A percentile compares a stretch with the other conserved stretches of the same genome.
Evolutionary conservation across 257 asterid genomes (phyloP).

Genomic region (Jasminum sambac): DNA sequence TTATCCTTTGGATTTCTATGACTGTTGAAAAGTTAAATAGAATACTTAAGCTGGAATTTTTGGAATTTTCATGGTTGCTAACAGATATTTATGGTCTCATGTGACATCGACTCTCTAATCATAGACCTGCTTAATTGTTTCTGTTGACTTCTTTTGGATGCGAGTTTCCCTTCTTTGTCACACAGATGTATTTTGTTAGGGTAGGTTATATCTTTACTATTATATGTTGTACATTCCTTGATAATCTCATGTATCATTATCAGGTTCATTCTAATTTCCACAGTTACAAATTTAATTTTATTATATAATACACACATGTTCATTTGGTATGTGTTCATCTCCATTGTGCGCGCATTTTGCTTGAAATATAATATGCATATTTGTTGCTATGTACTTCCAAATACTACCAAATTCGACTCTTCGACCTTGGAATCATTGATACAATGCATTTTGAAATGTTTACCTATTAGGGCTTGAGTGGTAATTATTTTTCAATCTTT

Average conservation of each 20-base stretch:
- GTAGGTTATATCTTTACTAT: neutral
- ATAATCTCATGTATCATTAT: neutral
- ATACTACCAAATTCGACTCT: neutral
- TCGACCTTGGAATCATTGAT: neutral
- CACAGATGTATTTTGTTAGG: neutral
- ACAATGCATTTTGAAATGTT: neutral
- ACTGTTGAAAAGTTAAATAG: neutral
- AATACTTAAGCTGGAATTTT: neutral
- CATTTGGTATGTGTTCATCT: neutral
- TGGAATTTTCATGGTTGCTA: neutral
- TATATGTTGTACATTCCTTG: neutral
- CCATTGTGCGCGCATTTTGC: neutral
- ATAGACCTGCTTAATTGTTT: neutral
- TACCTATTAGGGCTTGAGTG: neutral
- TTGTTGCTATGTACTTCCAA: neutral
- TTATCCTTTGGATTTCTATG: neutral
- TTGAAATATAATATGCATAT: neutral
- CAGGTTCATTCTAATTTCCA: neutral
- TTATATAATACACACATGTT: too few relatives aligned
- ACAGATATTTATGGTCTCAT: neutral
- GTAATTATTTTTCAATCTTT: too few relatives aligned
- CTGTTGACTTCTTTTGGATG: neutral
- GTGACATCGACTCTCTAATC: neutral
- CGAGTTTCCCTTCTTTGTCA: constrained; percentile 1
- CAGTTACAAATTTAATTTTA: too few relatives aligned